phyloP scores from a whole-genome alignment of 106 monocot species.

The Platanthera zijinensis region DNA sequence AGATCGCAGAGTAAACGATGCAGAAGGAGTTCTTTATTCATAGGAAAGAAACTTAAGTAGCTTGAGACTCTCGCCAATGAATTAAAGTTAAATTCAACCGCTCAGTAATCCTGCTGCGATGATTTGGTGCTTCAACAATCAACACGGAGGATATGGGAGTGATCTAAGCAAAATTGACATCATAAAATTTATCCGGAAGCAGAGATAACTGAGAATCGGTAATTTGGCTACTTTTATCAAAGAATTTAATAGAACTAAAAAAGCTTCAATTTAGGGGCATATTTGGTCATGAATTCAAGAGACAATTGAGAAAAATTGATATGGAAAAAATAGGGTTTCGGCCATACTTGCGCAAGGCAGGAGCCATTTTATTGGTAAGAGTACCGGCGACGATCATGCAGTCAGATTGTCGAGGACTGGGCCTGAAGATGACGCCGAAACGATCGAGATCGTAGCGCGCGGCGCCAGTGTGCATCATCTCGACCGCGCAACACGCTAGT shows the following conservation, averaged over 20 bases:
- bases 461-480: slow-evolving; percentile 99
- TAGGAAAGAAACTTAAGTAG: neutral
- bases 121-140: neutral
- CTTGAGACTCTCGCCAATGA: neutral
- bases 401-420: slow-evolving; percentile 94
- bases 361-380: slow-evolving; percentile 88
- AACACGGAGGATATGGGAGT: neutral
- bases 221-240: no score
- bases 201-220: no score
- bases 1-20: neutral
- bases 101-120: neutral
- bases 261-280: neutral
- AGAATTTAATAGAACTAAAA: no score
- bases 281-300: neutral
- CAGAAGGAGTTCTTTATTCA: neutral
- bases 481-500: slow-evolving; percentile 95
- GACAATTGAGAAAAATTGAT: neutral
- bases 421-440: slow-evolving; percentile 93
- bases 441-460: slow-evolving; percentile 90
- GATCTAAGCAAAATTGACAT: no score
- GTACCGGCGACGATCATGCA: slow-evolving; percentile 99
- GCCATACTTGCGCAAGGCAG: slow-evolving; percentile 82
- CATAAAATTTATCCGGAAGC: no score
- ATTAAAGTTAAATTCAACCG: neutral
- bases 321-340: neutral